phyloP scores from a whole-genome alignment of 257 asterid species.

The Nicotiana undulata region DNA sequence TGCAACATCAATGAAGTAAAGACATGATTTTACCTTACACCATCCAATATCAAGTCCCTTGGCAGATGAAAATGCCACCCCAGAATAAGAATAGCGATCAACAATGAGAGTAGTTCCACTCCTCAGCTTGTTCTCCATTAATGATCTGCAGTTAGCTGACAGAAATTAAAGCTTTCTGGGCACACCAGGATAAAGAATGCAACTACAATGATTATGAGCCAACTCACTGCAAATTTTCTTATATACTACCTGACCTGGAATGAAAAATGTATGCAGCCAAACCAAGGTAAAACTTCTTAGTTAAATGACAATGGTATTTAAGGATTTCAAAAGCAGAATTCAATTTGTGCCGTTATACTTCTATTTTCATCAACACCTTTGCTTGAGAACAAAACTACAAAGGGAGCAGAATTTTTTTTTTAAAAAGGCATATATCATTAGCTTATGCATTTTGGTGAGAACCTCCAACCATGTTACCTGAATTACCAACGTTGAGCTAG shows the following conservation, averaged over 20 bases:
- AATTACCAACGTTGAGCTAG: background rate
- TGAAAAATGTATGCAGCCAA: background rate
- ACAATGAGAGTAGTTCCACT: constrained; percentile 72
- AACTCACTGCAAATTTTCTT: background rate
- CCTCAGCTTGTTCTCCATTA: constrained; percentile 80
- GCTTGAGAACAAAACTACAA: background rate
- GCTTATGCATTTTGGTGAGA: background rate
- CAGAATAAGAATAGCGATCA: constrained; percentile 85
- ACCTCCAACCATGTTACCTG: background rate
- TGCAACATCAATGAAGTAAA: background rate
- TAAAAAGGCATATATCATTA: background rate
- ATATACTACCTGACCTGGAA: background rate
- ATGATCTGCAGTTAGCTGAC: constrained; percentile 30
- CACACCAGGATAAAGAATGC: background rate
- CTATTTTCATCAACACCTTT: background rate
- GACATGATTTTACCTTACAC: constrained; percentile 60
- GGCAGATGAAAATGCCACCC: constrained; percentile 92
- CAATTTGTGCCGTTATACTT: background rate
- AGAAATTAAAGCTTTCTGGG: background rate
- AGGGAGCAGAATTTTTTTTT: background rate
- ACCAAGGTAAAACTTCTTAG: background rate
- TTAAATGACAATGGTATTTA: background rate
- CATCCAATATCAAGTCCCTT: constrained; percentile 82
- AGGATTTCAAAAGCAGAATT: background rate
- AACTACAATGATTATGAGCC: background rate